Conservation (phyloP, 148 eudicot genomes). For the Rhododendron kiyosumense region DNA sequence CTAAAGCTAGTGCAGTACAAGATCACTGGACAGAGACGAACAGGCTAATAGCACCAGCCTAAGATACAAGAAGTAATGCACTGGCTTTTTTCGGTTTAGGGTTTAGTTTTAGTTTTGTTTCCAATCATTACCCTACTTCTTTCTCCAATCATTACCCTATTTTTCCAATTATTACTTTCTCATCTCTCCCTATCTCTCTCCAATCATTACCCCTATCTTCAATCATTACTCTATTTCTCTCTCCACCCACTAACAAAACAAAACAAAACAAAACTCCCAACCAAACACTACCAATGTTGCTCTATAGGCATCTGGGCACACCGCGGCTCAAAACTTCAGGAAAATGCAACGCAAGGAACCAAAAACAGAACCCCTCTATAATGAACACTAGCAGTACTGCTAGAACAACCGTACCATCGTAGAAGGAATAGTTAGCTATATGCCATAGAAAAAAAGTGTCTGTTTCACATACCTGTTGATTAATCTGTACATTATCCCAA, state of each 20-base stretch:
- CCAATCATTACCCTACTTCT: too few species aligned
- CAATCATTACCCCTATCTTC: too few species aligned
- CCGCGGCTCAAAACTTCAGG: not conserved
- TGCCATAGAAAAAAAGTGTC: not conserved
- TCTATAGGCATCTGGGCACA: not conserved
- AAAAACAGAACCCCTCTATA: slow-evolving; percentile 1
- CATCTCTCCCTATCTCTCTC: too few species aligned
- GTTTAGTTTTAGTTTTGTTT: too few species aligned
- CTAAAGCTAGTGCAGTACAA: not conserved
- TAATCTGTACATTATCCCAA: slow-evolving; percentile 45
- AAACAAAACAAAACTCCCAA: too few species aligned
- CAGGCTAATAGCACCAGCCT: not conserved
- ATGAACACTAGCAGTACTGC: not conserved
- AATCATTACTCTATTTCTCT: too few species aligned
- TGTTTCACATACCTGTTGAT: slow-evolving; percentile 50
- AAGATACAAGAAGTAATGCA: not conserved
- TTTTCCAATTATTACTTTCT: too few species aligned
- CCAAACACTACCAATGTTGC: too few species aligned
- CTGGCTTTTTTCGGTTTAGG: too few species aligned
- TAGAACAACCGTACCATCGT: not conserved
- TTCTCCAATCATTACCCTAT: too few species aligned
- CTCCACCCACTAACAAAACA: too few species aligned
- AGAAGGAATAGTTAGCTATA: not conserved
- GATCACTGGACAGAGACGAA: not conserved
- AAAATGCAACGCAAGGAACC: not conserved